Conservation (phyloP, 306 rosid genomes). For the Crotalaria pallida region DNA sequence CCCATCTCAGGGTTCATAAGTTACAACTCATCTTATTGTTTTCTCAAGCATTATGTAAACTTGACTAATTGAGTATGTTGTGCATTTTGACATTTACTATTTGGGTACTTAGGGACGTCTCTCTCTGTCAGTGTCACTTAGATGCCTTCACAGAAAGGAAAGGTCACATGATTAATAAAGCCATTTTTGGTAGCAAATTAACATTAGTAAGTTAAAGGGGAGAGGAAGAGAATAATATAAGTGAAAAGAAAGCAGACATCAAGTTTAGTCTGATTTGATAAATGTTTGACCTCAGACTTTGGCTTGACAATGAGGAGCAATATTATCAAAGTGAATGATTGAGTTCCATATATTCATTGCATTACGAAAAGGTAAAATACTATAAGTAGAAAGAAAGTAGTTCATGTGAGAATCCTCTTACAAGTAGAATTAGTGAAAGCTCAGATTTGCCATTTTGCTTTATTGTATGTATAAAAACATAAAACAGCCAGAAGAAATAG, state of each 20-base stretch:
- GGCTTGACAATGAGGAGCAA: not conserved
- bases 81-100: not conserved
- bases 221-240: not conserved
- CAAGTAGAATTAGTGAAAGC: not conserved
- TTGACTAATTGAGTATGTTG: not conserved
- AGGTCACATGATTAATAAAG: not conserved
- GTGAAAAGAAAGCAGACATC: not conserved
- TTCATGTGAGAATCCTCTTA: not conserved
- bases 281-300: not conserved
- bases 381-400: not conserved
- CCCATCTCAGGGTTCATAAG: not conserved
- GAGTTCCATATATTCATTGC: not conserved
- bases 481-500: conserved; percentile 2
- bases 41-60: not conserved
- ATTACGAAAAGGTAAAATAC: not conserved
- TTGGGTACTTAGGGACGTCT: not conserved
- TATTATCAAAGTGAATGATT: conserved; percentile 7
- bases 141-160: not conserved
- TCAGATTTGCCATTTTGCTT: not conserved
- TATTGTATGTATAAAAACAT: conserved; percentile 18
- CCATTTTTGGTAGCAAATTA: not conserved
- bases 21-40: not conserved
- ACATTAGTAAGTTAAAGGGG: not conserved
- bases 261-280: not conserved
- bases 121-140: not conserved